Percentiles rank a stretch among this genome's conserved stretches.
These are phyloP conservation scores for Trypanosoma boissoni DNA, from an alignment of 208 protist species.

Conservation along the genomic window DNA sequence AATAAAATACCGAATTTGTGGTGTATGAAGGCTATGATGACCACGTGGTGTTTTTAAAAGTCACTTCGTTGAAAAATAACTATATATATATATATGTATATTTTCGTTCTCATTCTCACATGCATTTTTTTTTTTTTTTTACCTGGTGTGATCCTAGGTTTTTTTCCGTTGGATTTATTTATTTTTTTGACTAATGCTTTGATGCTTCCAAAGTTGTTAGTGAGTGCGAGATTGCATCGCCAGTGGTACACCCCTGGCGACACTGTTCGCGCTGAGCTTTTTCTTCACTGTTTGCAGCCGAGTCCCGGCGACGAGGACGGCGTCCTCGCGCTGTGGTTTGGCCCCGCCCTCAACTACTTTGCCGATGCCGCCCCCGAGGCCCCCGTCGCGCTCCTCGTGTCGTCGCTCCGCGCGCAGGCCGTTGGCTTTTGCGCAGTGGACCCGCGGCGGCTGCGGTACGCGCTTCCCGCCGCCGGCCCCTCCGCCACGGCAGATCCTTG, in stretches of 20 bases:
- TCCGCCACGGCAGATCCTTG: too few relatives aligned
- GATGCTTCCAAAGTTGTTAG: background rate
- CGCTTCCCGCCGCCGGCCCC: background rate
- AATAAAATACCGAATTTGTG: too few relatives aligned
- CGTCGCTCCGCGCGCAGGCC: conserved; percentile 27
- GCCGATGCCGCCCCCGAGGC: conserved; percentile 16
- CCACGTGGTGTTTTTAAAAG: background rate
- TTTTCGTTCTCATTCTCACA: conserved; percentile 18
- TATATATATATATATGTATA: conserved; percentile 1
- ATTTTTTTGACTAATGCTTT: background rate
- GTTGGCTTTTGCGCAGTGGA: conserved; percentile 28
- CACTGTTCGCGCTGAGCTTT: conserved; percentile 27
- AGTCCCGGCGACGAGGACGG: background rate
- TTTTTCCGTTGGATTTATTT: background rate
- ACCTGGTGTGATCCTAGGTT: background rate
- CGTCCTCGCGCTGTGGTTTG: conserved; percentile 18
- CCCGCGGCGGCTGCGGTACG: conserved; percentile 30
- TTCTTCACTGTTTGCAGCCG: conserved; percentile 1
- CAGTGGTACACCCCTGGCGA: conserved; percentile 69
- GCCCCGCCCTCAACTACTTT: conserved; percentile 33
- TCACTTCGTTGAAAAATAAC: background rate
- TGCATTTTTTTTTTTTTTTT: conserved; percentile 21
- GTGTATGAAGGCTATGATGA: too few relatives aligned
- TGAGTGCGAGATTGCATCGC: conserved; percentile 37
- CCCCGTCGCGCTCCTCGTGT: conserved; percentile 26